Percentiles rank a stretch among this genome's conserved stretches.
These are phyloP conservation scores for Choiromyces venosus DNA, from an alignment of 495 filamentous ascomycete species.

Conservation along the genomic window DNA sequence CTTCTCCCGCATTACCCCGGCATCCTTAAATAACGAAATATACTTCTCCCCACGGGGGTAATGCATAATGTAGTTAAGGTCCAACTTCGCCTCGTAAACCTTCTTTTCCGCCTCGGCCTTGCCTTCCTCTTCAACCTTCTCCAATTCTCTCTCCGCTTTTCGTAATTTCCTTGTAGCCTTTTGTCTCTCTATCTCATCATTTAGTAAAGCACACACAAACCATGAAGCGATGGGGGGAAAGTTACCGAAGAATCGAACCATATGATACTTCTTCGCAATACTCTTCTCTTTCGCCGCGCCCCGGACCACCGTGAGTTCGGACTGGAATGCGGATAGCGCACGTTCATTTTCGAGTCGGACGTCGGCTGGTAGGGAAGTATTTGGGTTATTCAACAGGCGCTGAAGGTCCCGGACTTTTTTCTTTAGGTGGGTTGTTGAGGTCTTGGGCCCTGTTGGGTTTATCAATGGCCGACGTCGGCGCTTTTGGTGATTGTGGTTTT, in stretches of 20 bases:
- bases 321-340: slow-evolving; percentile 67
- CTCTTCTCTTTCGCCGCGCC: slow-evolving; percentile 58
- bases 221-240: neutral
- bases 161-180: slow-evolving; percentile 68
- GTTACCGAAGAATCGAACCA: slow-evolving; percentile 83
- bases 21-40: slow-evolving; percentile 61
- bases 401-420: slow-evolving; percentile 58
- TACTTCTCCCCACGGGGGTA: slow-evolving; percentile 77
- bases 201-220: neutral
- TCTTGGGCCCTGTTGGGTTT: slow-evolving; percentile 40
- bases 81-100: slow-evolving; percentile 67
- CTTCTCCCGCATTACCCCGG: slow-evolving; percentile 35
- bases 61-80: slow-evolving; percentile 79
- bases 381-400: slow-evolving; percentile 55
- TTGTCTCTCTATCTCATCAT: slow-evolving; percentile 60
- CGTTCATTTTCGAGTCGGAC: slow-evolving; percentile 71
- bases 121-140: slow-evolving; percentile 54
- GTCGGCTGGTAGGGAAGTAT: slow-evolving; percentile 64
- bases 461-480: slow-evolving; percentile 42
- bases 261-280: slow-evolving; percentile 86
- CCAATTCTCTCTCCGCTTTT: slow-evolving; percentile 70
- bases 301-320: slow-evolving; percentile 57
- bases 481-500: slow-evolving; percentile 43
- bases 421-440: slow-evolving; percentile 44
- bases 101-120: slow-evolving; percentile 49